Conservation (phyloP, 257 asterid genomes). For the Forsythia suspensa region DNA sequence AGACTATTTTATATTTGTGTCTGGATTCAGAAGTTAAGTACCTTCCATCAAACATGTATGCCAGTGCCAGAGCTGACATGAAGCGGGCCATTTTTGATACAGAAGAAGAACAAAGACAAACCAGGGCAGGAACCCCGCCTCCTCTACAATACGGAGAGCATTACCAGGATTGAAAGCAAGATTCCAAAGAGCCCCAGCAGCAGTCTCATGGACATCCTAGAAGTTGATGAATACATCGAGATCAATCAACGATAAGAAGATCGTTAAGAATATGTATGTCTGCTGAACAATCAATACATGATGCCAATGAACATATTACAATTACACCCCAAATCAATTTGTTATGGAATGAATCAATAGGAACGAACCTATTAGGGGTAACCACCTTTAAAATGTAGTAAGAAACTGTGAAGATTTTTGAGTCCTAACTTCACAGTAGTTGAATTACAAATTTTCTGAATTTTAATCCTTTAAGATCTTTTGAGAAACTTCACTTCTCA, state of each 20-base stretch:
- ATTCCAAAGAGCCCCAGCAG: conserved; percentile 98
- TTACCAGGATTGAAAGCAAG: conserved; percentile 91
- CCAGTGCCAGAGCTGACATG: conserved; percentile 86
- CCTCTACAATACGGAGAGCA: conserved; percentile 87
- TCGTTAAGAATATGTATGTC: background rate
- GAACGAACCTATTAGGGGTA: background rate
- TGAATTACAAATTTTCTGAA: background rate
- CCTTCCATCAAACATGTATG: conserved; percentile 96
- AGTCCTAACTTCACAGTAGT: background rate
- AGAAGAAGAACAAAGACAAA: conserved; percentile 73
- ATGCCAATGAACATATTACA: background rate
- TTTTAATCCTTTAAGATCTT: background rate
- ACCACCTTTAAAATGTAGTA: background rate
- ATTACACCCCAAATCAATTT: background rate
- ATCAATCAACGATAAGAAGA: background rate
- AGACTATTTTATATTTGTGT: background rate
- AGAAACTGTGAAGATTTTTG: background rate
- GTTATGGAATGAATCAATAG: background rate
- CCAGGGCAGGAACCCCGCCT: conserved; percentile 85
- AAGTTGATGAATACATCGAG: conserved; percentile 22
- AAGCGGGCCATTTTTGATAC: conserved; percentile 90
- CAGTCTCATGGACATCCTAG: conserved; percentile 97
- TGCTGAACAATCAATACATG: background rate
- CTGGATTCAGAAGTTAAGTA: conserved; percentile 26
- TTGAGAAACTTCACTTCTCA: background rate